A percentile compares a stretch with the other conserved stretches of the same genome.
Conservation (phyloP, 2,329 filamentous ascomycete species). For the Furcasterigmium sp. region DNA sequence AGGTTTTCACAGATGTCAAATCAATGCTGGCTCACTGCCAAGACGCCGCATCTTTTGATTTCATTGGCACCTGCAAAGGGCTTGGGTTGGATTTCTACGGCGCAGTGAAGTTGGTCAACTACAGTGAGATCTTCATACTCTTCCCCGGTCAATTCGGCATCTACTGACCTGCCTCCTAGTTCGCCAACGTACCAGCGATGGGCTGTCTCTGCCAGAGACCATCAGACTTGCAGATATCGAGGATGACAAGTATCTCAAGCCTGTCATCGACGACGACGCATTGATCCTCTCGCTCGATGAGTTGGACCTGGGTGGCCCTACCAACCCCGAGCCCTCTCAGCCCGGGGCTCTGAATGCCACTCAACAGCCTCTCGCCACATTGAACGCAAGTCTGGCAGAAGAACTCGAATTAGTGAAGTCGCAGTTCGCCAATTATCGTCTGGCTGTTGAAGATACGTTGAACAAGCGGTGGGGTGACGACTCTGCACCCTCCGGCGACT, state of each 20-base stretch:
- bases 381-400: conserved; percentile 53
- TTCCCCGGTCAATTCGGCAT: not conserved
- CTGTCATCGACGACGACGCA: conserved; percentile 83
- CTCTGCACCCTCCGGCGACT: conserved; percentile 8
- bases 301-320: conserved; percentile 44
- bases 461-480: conserved; percentile 60
- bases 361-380: conserved; percentile 35
- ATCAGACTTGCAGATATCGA: conserved; percentile 59
- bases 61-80: conserved; percentile 52
- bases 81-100: conserved; percentile 67
- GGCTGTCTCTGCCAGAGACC: conserved; percentile 44
- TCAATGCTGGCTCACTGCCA: conserved; percentile 67
- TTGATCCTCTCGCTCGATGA: conserved; percentile 86
- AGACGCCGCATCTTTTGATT: conserved; percentile 61
- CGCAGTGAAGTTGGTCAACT: conserved; percentile 71
- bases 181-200: conserved; percentile 39
- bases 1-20: conserved; percentile 56
- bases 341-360: conserved; percentile 13
- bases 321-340: conserved; percentile 16
- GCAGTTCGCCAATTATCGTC: conserved; percentile 61
- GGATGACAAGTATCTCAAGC: conserved; percentile 78
- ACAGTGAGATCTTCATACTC: conserved; percentile 28
- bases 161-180: conserved; percentile 25
- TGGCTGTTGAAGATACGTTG: conserved; percentile 61
- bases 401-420: conserved; percentile 53